Percentiles rank a stretch among this genome's conserved stretches.
Conservation (phyloP, 306 rosid species). For the Vigna angularis region DNA sequence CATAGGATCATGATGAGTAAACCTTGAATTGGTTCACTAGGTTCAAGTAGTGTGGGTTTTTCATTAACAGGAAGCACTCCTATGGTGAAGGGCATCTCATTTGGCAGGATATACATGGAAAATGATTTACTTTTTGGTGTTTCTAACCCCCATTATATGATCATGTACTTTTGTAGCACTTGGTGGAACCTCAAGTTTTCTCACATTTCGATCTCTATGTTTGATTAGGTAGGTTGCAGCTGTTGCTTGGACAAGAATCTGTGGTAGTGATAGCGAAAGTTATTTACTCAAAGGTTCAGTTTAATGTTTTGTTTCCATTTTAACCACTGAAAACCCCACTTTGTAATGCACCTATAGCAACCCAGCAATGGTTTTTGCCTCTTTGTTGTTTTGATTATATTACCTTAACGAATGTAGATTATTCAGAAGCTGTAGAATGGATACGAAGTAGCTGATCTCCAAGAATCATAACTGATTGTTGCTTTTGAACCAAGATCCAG, state of each 20-base stretch:
- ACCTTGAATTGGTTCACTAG: conserved; percentile 37
- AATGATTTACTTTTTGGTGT: conserved; percentile 50
- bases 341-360: conserved; percentile 37
- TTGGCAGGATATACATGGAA: conserved; percentile 48
- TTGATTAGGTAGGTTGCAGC: conserved; percentile 82
- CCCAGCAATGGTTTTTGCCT: conserved; percentile 28
- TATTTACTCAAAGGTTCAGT: conserved; percentile 56
- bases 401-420: conserved; percentile 68
- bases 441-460: conserved; percentile 61
- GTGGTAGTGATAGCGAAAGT: conserved; percentile 45
- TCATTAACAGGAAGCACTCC: conserved; percentile 12
- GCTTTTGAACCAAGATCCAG: conserved; percentile 60
- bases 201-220: conserved; percentile 53
- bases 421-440: conserved; percentile 70
- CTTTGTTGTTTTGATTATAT: conserved; percentile 47
- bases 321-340: not conserved
- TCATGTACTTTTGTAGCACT: conserved; percentile 44
- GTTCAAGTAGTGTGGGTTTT: conserved; percentile 21
- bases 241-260: conserved; percentile 65
- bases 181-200: conserved; percentile 31
- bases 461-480: conserved; percentile 63
- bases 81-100: conserved; percentile 36
- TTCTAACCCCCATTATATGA: conserved; percentile 58
- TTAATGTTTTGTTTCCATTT: not conserved
- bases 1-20: not conserved